A percentile compares a stretch with the other conserved stretches of the same genome.
Conservation (phyloP, 164 flowering plant genomes). For the Annona squamosa region DNA sequence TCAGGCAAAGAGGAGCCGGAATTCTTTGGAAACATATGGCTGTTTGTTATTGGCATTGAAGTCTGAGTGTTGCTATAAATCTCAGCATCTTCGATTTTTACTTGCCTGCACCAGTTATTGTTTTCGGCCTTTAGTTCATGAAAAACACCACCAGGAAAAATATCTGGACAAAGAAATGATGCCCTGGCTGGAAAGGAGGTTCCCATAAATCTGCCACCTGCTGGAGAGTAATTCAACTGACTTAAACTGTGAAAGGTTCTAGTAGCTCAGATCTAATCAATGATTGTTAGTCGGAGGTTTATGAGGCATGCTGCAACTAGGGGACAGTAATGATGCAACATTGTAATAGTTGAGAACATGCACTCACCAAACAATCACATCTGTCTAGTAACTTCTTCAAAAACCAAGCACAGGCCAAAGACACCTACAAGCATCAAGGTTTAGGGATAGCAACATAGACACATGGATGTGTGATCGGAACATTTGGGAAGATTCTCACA, state of each 20-base stretch:
- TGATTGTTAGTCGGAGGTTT: too few relatives aligned
- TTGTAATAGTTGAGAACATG: too few relatives aligned
- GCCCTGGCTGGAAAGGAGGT: conserved; percentile 21
- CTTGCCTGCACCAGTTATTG: conserved; percentile 21
- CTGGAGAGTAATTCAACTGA: conserved; percentile 11
- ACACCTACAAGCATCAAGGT: too few relatives aligned
- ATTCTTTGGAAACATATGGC: conserved; percentile 22
- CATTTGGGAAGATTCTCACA: too few relatives aligned
- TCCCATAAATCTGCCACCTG: conserved; percentile 31
- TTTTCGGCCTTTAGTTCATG: conserved; percentile 30
- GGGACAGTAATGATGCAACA: too few relatives aligned
- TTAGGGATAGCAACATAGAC: too few relatives aligned
- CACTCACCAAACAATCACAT: too few relatives aligned
- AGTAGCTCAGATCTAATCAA: too few relatives aligned
- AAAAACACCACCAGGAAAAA: conserved; percentile 28
- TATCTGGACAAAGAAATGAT: conserved; percentile 44
- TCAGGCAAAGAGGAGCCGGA: conserved; percentile 19
- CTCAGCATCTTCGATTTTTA: conserved; percentile 36
- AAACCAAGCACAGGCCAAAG: too few relatives aligned
- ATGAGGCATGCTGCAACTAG: too few relatives aligned
- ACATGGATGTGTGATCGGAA: too few relatives aligned
- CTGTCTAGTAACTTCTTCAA: too few relatives aligned
- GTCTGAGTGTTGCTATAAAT: conserved; percentile 19
- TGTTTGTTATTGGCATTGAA: conserved; percentile 19
- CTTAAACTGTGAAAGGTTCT: background rate